Percentiles rank a stretch among this genome's conserved stretches.
Evolutionary conservation across 73 alveolate species (phyloP).

Genomic region (Blepharisma stoltei): DNA sequence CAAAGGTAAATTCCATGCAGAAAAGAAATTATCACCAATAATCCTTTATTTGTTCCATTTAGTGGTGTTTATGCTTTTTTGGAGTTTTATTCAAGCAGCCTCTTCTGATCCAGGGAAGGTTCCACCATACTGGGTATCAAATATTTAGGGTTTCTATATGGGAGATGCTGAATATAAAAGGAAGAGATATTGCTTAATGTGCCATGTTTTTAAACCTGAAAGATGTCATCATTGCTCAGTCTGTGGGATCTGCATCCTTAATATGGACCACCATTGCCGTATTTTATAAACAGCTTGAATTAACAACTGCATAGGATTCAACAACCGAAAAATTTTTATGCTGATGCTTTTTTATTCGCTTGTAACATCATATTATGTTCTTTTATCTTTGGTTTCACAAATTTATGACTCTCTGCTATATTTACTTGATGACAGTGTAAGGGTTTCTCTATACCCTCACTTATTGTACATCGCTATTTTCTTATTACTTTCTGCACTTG

Average conservation of each 20-base stretch:
- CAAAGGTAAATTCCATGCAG: too few relatives aligned
- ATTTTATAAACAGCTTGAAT: slow-evolving; percentile 66
- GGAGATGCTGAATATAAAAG: slow-evolving; percentile 86
- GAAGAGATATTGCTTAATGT: slow-evolving; percentile 86
- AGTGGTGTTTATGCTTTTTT: slow-evolving; percentile 63
- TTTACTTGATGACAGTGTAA: not conserved
- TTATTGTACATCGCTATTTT: not conserved
- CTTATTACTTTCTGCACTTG: not conserved
- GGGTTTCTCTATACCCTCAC: not conserved
- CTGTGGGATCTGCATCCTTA: slow-evolving; percentile 92
- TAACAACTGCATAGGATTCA: slow-evolving; percentile 91
- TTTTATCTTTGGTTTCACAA: slow-evolving; percentile 20
- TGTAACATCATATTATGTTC: slow-evolving; percentile 52
- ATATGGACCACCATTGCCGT: slow-evolving; percentile 97
- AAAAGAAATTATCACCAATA: too few relatives aligned
- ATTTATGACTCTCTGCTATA: slow-evolving; percentile 4
- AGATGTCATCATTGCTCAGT: slow-evolving; percentile 96
- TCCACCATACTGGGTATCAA: slow-evolving; percentile 87
- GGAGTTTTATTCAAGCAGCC: slow-evolving; percentile 83
- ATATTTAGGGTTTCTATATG: slow-evolving; percentile 53
- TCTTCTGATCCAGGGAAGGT: slow-evolving; percentile 95
- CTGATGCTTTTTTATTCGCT: slow-evolving; percentile 76
- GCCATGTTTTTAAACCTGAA: slow-evolving; percentile 92
- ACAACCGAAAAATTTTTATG: slow-evolving; percentile 88
- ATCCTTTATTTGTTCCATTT: slow-evolving; percentile 1